Evolutionary conservation across 2,329 filamentous ascomycete species (phyloP), one percentile per base, ranked within the genome.

Genomic region (Xylaria sp.): DNA sequence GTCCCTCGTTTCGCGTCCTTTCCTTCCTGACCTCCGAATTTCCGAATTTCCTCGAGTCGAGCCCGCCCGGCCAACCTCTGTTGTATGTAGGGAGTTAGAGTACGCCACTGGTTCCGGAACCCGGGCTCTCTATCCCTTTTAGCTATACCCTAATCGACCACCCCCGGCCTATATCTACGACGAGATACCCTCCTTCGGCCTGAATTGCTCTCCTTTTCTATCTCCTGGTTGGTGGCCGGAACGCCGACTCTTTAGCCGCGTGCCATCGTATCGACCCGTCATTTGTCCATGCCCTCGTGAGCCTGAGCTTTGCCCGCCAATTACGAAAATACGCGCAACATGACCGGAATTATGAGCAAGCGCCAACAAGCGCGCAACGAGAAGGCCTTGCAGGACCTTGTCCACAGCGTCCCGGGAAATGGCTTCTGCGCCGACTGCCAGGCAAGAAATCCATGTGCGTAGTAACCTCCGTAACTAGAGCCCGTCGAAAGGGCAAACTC

Each of bases 281-380:
- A 20, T 54, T 48, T 43, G 45, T 48, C 17, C 47, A 51, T 50
- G 58, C 49, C 50, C 58, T 50, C 50, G 55, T 41, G 58, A 54
- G 48, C 52, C 20, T 41, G 58, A 54, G 48, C 52, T 21, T 17
- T 43, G 29, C 34, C 45, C 29, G 9, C 20, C 42, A 52, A 38
- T 39, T 34, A 29, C 34, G 26, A 41, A 34, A 34, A 45, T 37
- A 50, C 50, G 48, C 55, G 56, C 55, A 50, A 47, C 44, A 94
- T 92, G 90, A 83, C 90, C 52, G 81, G 83, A 50, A 80, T 85
- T 41, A 80, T 95, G 72, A 96, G 88, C 80, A 99, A 97, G 83
- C 91, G 94, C 76, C 91, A 97, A 78, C 93, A 97, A 82, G 91
- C 90, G 80, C 92, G 94, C 76, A 97, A 99, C 74, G 94, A 99